A percentile compares a stretch with the other conserved stretches of the same genome.
phyloP scores from a whole-genome alignment of 2,329 filamentous ascomycete genomes.

The Diaporthe nobilis region DNA sequence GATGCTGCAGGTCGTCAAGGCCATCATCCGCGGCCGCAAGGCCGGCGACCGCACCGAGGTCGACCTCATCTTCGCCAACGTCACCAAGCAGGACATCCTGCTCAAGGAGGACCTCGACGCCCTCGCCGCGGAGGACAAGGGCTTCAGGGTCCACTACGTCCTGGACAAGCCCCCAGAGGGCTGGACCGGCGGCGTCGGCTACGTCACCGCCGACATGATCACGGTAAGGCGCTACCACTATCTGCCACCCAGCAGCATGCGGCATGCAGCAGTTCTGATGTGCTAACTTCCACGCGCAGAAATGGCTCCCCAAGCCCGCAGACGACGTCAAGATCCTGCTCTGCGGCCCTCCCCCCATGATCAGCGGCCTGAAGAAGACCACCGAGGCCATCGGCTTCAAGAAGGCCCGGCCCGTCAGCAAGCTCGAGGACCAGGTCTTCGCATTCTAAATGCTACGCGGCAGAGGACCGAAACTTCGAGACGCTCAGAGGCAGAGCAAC shows the following conservation, averaged over 20 bases:
- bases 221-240: conserved; percentile 62
- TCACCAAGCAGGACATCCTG: conserved; percentile 92
- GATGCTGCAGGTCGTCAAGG: conserved; percentile 96
- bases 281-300: conserved; percentile 57
- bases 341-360: conserved; percentile 97
- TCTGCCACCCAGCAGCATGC: not conserved
- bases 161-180: conserved; percentile 94
- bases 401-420: conserved; percentile 95
- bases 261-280: not conserved
- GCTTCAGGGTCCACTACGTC: conserved; percentile 93
- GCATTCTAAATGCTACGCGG: conserved; percentile 76
- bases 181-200: conserved; percentile 94
- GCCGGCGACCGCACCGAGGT: conserved; percentile 89
- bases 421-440: conserved; percentile 98
- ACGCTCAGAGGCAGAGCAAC: not conserved
- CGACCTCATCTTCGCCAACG: conserved; percentile 97
- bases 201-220: conserved; percentile 96
- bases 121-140: conserved; percentile 81
- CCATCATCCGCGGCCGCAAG: conserved; percentile 85
- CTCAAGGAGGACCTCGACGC: conserved; percentile 92
- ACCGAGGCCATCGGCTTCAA: conserved; percentile 90
- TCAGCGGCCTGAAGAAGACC: conserved; percentile 96
- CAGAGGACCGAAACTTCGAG: too few relatives aligned
- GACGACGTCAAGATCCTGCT: conserved; percentile 93
- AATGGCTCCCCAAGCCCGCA: conserved; percentile 85